Base-by-base conservation (phyloP, 805 yeast species). In the Metschnikowia noctiluminum region DNA sequence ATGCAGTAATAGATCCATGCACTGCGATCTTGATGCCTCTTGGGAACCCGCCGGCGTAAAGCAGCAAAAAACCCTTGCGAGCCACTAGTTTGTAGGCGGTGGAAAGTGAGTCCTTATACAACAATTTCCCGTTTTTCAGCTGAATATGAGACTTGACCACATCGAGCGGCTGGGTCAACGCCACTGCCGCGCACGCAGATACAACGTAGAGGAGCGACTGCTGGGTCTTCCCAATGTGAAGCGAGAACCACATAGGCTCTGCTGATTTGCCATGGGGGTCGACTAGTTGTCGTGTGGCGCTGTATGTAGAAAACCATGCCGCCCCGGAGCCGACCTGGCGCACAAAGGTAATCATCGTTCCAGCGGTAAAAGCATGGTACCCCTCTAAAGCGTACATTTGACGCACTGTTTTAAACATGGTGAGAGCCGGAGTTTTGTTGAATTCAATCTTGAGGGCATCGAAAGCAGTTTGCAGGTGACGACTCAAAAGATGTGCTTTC, bases 141-240 rank as follows among this genome's bases (percentile, higher is more conserved):
- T 90, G 97, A 80, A 90, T 80, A 61, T 96, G 79, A 2, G 97
- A 81, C 69, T 91, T 91, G 42, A 91, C 68, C 2, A 89, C 88
- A 68, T 91, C 97, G 28, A 91, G 71, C 0, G 97, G 97, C 68
- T 89, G 98, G 0, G 96, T 91, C 0, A 79, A 70, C 0, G 79
- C 81, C 21, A 89, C 87, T 28, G 88, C 95, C 0, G 89, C 85
- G 3, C 78, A 66, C 0, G 94, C 82, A 2, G 95, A 81, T 1
- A 80, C 72, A 6, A 71, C 50, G 45, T 73, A 75, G 10, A 84
- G 68, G 6, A 94, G 89, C 9, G 82, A 56, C 63, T 66, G 71
- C 49, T 70, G 71, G 2, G 65, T 35, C 7, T 65, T 57, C 6
- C 74, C 68, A 36, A 65, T 68, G 58, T 77, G 70, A 51, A 75